Evolutionary conservation across 305 asterid genomes (phyloP).

Genomic region (Caryopteris hybrid): DNA sequence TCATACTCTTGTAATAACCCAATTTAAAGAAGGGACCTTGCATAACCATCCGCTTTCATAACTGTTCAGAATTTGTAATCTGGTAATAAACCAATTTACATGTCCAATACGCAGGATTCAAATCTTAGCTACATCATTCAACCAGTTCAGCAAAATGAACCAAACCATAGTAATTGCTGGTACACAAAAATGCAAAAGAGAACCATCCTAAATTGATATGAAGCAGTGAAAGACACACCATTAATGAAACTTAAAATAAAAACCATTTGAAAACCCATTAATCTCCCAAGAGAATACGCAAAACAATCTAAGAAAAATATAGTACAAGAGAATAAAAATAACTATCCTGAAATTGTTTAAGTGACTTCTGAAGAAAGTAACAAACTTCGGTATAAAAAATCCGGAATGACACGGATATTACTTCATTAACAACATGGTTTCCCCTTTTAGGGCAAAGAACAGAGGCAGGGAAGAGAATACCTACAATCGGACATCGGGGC

Average conservation of each 20-base stretch:
- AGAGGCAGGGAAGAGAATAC: constrained; percentile 31
- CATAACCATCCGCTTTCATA: not conserved
- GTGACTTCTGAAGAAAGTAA: not conserved
- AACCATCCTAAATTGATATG: not conserved
- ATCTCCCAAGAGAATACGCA: not conserved
- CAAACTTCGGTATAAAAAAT: not conserved
- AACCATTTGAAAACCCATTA: not conserved
- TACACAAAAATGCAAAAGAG: not conserved
- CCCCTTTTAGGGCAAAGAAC: constrained; percentile 7
- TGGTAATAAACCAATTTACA: not conserved
- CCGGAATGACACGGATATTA: not conserved
- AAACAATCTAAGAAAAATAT: not conserved
- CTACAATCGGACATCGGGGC: constrained; percentile 97
- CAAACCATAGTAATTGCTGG: not conserved
- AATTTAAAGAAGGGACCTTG: not conserved
- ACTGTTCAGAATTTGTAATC: not conserved
- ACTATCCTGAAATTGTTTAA: not conserved
- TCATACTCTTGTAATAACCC: not conserved
- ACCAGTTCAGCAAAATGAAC: not conserved
- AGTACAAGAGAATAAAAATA: not conserved
- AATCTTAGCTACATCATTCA: not conserved
- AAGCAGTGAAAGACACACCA: not conserved
- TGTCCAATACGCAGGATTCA: not conserved
- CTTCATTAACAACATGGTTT: not conserved
- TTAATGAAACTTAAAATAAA: not conserved